Evolutionary conservation across 2,329 filamentous ascomycete species (phyloP).

Genomic region (Chaetothyriales sp.): DNA sequence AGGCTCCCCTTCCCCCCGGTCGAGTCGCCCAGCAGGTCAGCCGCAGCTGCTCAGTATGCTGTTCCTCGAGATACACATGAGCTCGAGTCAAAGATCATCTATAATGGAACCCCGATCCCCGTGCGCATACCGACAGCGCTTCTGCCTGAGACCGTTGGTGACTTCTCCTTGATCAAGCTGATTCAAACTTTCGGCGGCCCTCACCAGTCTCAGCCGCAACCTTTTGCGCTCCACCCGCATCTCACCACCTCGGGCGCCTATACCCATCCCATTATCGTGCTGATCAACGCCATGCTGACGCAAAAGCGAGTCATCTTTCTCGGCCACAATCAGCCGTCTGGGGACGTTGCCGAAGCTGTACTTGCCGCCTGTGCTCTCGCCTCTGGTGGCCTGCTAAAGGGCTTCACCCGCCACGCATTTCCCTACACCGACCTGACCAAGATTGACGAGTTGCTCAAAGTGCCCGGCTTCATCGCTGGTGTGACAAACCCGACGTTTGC

Average conservation of each 20-base stretch:
- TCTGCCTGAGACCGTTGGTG: conserved; percentile 88
- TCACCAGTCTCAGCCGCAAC: conserved; percentile 67
- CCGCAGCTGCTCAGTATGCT: conserved; percentile 48
- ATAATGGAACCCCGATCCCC: conserved; percentile 91
- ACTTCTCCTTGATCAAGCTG: conserved; percentile 93
- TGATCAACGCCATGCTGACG: conserved; percentile 85
- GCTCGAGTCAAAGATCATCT: conserved; percentile 87
- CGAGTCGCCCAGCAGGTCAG: conserved; percentile 34
- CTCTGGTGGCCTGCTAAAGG: conserved; percentile 78
- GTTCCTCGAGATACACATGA: conserved; percentile 92
- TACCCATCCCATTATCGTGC: conserved; percentile 87
- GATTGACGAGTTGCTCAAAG: conserved; percentile 87
- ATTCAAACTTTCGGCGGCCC: conserved; percentile 83
- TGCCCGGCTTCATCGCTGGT: conserved; percentile 92
- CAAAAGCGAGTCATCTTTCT: conserved; percentile 95
- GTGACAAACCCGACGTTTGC: conserved; percentile 96
- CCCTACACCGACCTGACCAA: conserved; percentile 97
- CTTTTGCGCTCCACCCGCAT: conserved; percentile 76
- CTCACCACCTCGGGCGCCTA: conserved; percentile 78
- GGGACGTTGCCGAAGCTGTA: conserved; percentile 94
- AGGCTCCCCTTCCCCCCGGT: conserved; percentile 21
- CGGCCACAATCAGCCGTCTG: conserved; percentile 85
- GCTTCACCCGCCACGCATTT: conserved; percentile 91
- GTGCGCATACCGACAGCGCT: conserved; percentile 91
- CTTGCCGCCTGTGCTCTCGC: conserved; percentile 89